Base-by-base conservation (phyloP, 1,284 basidiomycete species). In the Ustilago shanxiensis region DNA sequence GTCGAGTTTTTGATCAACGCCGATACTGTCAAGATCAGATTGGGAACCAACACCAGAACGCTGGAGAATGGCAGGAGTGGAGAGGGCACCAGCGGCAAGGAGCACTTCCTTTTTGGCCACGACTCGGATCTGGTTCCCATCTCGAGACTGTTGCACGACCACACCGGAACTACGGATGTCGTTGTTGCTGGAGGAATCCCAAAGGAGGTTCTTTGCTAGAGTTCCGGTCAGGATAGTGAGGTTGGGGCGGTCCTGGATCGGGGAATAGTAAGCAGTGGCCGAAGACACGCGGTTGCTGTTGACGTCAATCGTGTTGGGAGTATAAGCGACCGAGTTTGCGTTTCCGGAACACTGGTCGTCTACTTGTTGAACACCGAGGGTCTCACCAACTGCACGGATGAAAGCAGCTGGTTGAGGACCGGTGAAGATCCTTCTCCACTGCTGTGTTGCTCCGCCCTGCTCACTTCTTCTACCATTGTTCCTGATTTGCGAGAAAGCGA, bases 331-430 rank as follows among this genome's bases (percentile, higher is more conserved):
- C 47, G 88, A 89, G 68, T 90, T 90, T 3, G 89, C 88, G 14
- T 87, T 86, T 0, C 90, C 90, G n/a, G 89, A 89, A 73, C 89
- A 90, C 22, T 90, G 77, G 80, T 91, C 90, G 26, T 86, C 81
- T 65, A 80, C 88, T 44, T 87, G 88, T 8, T 78, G 82, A 53
- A 90, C 88, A 1, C 89, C 89, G 3, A 89, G 89, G 3, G 89
- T 80, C 53, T 86, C 86, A 2, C 87, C 86, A 44, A 90, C 88
- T 3, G 89, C 88, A 57, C 88, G 66, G 39, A 89, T 84, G 78
- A 91, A 92, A 6, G 86, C 87, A 2, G 83, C 66, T 76, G 90
- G 89, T 65, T 90, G 89, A 1, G 89, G 89, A 2, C 90, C 90
- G 10, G 89, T 88, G 73, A 89, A 91, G 89, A 91, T 91, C 8